Evolutionary conservation across 2,329 filamentous ascomycete genomes (phyloP).

Genomic region (Xylaria sp.): DNA sequence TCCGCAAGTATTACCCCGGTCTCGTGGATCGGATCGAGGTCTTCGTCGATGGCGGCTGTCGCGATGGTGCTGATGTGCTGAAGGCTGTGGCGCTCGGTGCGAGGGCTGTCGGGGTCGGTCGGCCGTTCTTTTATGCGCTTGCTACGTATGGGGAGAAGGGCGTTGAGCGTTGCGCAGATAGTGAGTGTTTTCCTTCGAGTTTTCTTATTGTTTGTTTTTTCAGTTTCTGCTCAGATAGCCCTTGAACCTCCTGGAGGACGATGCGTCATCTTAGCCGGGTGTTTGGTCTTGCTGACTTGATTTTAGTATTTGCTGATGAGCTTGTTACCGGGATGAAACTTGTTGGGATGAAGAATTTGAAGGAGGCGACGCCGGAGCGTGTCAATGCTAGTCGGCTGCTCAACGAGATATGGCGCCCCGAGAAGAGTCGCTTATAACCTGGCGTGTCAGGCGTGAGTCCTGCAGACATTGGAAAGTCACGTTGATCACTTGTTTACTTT

Average conservation of each 20-base stretch:
- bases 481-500: background rate
- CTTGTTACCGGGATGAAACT: conserved; percentile 61
- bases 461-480: background rate
- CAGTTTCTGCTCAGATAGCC: conserved; percentile 22
- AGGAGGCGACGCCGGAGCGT: conserved; percentile 61
- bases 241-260: background rate
- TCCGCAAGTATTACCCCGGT: conserved; percentile 56
- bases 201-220: background rate
- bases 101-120: conserved; percentile 58
- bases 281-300: conserved; percentile 13
- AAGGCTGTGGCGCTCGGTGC: conserved; percentile 61
- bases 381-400: conserved; percentile 56
- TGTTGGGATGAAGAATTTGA: conserved; percentile 60
- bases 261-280: background rate
- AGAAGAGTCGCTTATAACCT: conserved; percentile 41
- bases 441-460: background rate
- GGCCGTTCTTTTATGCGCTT: conserved; percentile 59
- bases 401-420: conserved; percentile 52
- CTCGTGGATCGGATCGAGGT: conserved; percentile 58
- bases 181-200: conserved; percentile 32
- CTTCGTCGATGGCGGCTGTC: conserved; percentile 60
- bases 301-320: conserved; percentile 53
- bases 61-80: conserved; percentile 60
- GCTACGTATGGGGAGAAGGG: conserved; percentile 51
- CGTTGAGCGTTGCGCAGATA: conserved; percentile 46